Evolutionary conservation across 2,329 filamentous ascomycete species (phyloP), one percentile per base, ranked within the genome.

Genomic region (Clathrospora elynae): DNA sequence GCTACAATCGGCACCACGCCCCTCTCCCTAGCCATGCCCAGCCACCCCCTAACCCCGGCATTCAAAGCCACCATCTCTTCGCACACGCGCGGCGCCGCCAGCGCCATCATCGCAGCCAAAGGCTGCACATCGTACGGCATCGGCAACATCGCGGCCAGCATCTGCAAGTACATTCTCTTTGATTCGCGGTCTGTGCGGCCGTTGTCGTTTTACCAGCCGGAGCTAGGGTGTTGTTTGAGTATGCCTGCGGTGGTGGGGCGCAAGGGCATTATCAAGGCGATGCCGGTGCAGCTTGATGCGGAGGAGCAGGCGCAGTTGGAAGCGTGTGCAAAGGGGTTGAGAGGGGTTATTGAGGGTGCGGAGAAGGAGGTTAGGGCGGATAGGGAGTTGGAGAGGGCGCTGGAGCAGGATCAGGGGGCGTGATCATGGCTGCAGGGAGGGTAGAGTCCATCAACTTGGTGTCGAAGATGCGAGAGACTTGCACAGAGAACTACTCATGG

Each of bases 41-140:
- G n/a, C n/a, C n/a, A 58, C 0, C 49, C 55, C 14, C 39, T 65
- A 11, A 54, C 53, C 4, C 29, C 52, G 0, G 52, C 52, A 1
- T 62, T 68, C 53, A 66, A 64, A 38, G 40, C 46, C 2, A 64
- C 69, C 1, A 71, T 81, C 13, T 71, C 70, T 1, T 52, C 61
- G 6, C 71, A 77, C 29, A 78, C 76, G 38, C 74, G 71, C 28
- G 64, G 73, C n/a, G 76, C 73, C 24, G 73, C 76, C 0, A 70
- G 73, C 6, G 68, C 64, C 9, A 78, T 80, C 48, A 73, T 79
- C 31, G 64, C 70, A 13, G 69, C 72, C 8, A 80, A 81, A 59
- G 77, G 77, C 1, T 72, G 75, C 18, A 80, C 74, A 0, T 70
- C 75, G 0, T 79, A 74, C 50, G 78, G 78, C 8, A 76, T 79